Base-by-base conservation (phyloP, 768 basidiomycete species). In the Boletellus ananiceps region DNA sequence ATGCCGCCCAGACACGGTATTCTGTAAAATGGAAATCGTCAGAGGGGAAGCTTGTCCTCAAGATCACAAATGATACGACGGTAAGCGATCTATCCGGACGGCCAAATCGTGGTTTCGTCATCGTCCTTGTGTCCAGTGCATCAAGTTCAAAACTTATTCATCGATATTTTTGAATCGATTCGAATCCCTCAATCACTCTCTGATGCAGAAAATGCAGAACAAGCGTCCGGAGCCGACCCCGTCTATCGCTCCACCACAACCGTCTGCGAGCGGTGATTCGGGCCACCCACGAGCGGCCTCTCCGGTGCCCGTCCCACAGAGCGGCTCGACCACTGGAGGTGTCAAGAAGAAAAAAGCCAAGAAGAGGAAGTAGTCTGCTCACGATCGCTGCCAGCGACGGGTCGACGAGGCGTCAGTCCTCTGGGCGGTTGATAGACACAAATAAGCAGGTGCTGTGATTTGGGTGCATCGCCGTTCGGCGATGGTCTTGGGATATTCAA, bases 151-250 rank as follows among this genome's bases (percentile, higher is more conserved):
- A 69, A 95, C 94, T 2, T 84, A 86, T 59, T 96, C 93, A 3
- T 91, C 89, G 44, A 85, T 95, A 64, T 92, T 91, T 71, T 84
- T 98, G 55, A 96, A 97, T 76, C 88, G 94, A 57, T 97, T 98
- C 71, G 93, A 97, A 69, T 78, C 85, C 7, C 77, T 98, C 52
- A 96, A 95, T 64, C 78, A 88, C 37, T 82, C 86, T 7, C 74
- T 96, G 45, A 87, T 92, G 75, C 79, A 84, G 59, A 88, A 86
- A 70, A 92, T 93, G 84, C 86, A 83, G 63, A 91, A 93, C 60
- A 75, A 63, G 14, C 74, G 66, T 47, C 69, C 68, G 3, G 66
- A 67, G 43, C 69, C 69, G 27, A 63, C 69, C 12, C 60, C 69
- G 7, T 34, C 52, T 13, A 9, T 37, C 7, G 37, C 12, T 33